Percentiles rank a stretch among this genome's conserved stretches.
Conservation (phyloP, 106 monocot genomes). For the Apostasia shenzhenica region DNA sequence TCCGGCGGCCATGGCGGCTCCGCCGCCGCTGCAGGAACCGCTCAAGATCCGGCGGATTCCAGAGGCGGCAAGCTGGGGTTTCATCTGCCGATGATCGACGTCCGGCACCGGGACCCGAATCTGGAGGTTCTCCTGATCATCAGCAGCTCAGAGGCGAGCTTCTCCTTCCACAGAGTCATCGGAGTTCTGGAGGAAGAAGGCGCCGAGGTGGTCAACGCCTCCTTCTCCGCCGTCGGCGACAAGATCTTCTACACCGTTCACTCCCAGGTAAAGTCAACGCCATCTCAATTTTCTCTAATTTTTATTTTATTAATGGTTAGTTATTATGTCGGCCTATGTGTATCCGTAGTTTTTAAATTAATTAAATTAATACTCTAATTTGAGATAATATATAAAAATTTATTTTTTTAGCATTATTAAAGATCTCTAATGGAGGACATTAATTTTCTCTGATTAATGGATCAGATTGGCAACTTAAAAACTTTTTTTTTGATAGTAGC, state of each 20-base stretch:
- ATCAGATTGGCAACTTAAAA: too few species aligned
- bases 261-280: conserved; percentile 31
- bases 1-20: neutral
- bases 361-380: neutral
- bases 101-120: conserved; percentile 39
- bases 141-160: conserved; percentile 18
- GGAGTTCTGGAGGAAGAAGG: conserved; percentile 73
- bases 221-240: conserved; percentile 39
- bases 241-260: conserved; percentile 74
- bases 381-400: too few species aligned
- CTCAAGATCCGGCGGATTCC: neutral
- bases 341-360: too few species aligned
- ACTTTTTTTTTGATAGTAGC: too few species aligned
- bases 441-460: too few species aligned
- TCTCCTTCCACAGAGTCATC: conserved; percentile 44
- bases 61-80: neutral
- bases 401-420: too few species aligned
- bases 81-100: conserved; percentile 52
- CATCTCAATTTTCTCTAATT: too few species aligned
- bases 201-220: conserved; percentile 61
- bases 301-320: too few species aligned
- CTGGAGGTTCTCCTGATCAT: conserved; percentile 65
- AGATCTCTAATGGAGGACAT: too few species aligned
- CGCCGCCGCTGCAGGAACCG: neutral
- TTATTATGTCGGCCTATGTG: too few species aligned